Percentiles rank a stretch among this genome's conserved stretches.
Conservation (phyloP, 305 asterid species). For the Solanum hybrid region DNA sequence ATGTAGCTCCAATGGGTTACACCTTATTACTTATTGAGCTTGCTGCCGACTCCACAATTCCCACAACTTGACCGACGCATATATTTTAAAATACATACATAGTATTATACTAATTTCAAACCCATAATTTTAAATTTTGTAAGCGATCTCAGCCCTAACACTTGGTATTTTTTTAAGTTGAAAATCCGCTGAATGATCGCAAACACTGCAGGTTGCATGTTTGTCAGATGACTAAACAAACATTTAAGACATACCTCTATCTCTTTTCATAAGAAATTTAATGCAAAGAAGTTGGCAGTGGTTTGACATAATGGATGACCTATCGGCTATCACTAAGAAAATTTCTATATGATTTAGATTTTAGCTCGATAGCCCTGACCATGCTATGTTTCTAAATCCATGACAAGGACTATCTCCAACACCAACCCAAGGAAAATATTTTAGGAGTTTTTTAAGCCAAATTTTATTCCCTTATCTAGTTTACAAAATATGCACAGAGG, state of each 20-base stretch:
- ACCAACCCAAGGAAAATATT: background rate
- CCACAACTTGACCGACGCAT: background rate
- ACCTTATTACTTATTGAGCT: background rate
- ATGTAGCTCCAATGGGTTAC: background rate
- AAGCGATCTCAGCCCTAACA: too few relatives aligned
- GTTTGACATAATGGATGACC: constrained; percentile 3
- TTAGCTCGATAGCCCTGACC: background rate
- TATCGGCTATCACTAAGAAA: background rate
- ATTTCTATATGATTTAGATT: background rate
- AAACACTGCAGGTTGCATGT: background rate
- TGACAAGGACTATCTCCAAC: background rate
- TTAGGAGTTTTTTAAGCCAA: background rate
- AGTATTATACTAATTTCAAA: background rate
- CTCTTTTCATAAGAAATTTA: background rate
- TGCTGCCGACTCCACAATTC: background rate
- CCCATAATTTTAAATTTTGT: background rate
- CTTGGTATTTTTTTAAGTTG: background rate
- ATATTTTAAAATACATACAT: background rate
- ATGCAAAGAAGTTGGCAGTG: background rate
- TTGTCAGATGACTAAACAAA: background rate
- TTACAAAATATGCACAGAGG: background rate
- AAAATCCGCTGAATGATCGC: background rate
- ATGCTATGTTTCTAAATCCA: background rate
- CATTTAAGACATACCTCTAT: background rate
- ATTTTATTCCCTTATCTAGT: background rate